These are phyloP conservation scores for Cercospora sesami DNA, from an alignment of 2,329 filamentous ascomycete species.

Conservation along the genomic window DNA sequence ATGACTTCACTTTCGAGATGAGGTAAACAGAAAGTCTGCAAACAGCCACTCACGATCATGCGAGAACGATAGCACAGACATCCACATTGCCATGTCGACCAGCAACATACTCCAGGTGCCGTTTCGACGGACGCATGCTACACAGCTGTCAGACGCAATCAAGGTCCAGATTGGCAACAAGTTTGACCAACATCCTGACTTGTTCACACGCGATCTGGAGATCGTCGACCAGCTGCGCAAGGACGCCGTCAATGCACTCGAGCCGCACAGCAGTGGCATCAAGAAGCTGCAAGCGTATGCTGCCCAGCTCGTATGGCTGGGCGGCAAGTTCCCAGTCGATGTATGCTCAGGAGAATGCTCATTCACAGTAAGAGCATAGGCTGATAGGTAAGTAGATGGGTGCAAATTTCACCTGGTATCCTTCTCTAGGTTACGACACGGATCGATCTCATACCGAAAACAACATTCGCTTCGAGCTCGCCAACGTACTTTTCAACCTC, in stretches of 20 bases:
- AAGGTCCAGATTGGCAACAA: conserved; percentile 95
- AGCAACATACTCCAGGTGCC: conserved; percentile 73
- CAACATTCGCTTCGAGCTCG: conserved; percentile 76
- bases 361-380: conserved; percentile 10
- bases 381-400: conserved; percentile 63
- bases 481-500: conserved; percentile 91
- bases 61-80: not conserved
- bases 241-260: conserved; percentile 84
- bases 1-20: conserved; percentile 7
- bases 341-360: conserved; percentile 50
- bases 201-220: conserved; percentile 87
- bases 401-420: conserved; percentile 95
- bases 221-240: conserved; percentile 78
- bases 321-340: conserved; percentile 94
- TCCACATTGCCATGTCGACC: conserved; percentile 29
- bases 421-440: conserved; percentile 72
- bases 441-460: conserved; percentile 49
- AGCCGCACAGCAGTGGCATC: conserved; percentile 83
- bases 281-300: conserved; percentile 88
- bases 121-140: conserved; percentile 79
- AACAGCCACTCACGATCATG: not conserved
- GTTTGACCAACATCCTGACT: conserved; percentile 98
- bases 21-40: not conserved
- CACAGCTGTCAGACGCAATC: conserved; percentile 78
- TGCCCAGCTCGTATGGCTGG: conserved; percentile 88